Base-by-base conservation (phyloP, 495 filamentous ascomycete species). In the Aspergillus mulundensis region DNA sequence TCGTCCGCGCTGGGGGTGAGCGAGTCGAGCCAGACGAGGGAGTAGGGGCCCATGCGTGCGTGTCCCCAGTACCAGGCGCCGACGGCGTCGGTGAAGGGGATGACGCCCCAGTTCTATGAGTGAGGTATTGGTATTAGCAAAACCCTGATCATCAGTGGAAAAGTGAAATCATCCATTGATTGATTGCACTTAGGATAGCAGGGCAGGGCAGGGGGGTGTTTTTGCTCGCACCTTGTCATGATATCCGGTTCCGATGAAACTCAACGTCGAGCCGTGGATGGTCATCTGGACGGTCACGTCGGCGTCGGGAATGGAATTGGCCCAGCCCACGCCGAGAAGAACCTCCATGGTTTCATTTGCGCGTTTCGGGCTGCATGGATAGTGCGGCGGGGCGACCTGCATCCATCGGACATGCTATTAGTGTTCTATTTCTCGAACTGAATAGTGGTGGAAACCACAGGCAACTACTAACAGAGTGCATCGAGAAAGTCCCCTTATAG, bases 221-320 rank as follows among this genome's bases (percentile, higher is more conserved):
- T n/a, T n/a, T n/a, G n/a, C n/a, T n/a, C n/a, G n/a, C n/a, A 49
- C 46, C 46, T 49, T 49, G 18, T 49, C 46, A 18, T 49, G 46
- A n/a, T 49, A 49, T 1, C 46, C 46, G 12, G 18, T 11, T 11
- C 46, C 46, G 11, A 30, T 49, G 19, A 49, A 49, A 5, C 6
- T 7, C 1, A 48, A 16, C n/a, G 5, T 8, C 23, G 30, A 14
- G 15, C 28, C 45, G 8, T 15, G 23, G 14, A 48, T 25, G 19
- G 15, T 7, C 1, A 48, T 14, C 24, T 48, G 24, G 16, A 34
- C 45, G 34, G 7, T 44, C 4, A 4, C 10, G n/a, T 12, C 11
- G n/a, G 16, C 49, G 5, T 52, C 38, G 15, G 49, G 49, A 15
- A 52, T 41, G 10, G 49, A 18, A 21, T 52, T 52, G 15, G 18